Base-by-base conservation (phyloP, 2,329 filamentous ascomycete species). In the Hirsutella rhossiliensis region DNA sequence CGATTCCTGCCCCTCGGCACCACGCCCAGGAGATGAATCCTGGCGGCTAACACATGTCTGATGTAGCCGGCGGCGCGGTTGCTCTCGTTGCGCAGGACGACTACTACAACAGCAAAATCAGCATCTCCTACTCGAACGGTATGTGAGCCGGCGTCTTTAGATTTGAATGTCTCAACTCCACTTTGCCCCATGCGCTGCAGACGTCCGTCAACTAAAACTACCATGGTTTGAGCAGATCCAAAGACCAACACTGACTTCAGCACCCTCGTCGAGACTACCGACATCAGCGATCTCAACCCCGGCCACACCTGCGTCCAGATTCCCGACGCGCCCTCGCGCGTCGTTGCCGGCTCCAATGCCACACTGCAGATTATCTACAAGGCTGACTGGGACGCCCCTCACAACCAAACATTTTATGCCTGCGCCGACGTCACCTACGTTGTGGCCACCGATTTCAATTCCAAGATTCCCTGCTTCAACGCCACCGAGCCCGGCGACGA, bases 21-120 rank as follows among this genome's bases (percentile, higher is more conserved):
- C n/a, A n/a, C n/a, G n/a, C n/a, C n/a, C n/a, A n/a, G n/a, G n/a
- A n/a, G n/a, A n/a, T n/a, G n/a, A n/a, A n/a, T n/a, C n/a, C n/a
- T n/a, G 17, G 15, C n/a, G n/a, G 34, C 34, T 36, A 17, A 36
- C 34, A 15, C 18, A 11, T 9, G 3, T 9, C 9, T 34, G n/a
- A n/a, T n/a, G n/a, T 15, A 75, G 72, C 64, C 13, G 66, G 69
- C 44, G 73, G 73, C 11, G 59, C 65, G 18, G 63, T 77, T 6
- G 67, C 72, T 8, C 59, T 78, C 13, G 68, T 70, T 15, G 65
- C 70, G 15, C 71, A 74, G 41, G 70, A 75, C 42, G 71, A 77
- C 44, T 69, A 72, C 13, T 75, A 68, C 54, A 62, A 67, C 42
- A 57, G 73, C 37, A 63, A 69, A 34, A 60, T 78, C 36, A 65